phyloP scores from a whole-genome alignment of 169 alveolate species.

The Besnoitia besnoiti region DNA sequence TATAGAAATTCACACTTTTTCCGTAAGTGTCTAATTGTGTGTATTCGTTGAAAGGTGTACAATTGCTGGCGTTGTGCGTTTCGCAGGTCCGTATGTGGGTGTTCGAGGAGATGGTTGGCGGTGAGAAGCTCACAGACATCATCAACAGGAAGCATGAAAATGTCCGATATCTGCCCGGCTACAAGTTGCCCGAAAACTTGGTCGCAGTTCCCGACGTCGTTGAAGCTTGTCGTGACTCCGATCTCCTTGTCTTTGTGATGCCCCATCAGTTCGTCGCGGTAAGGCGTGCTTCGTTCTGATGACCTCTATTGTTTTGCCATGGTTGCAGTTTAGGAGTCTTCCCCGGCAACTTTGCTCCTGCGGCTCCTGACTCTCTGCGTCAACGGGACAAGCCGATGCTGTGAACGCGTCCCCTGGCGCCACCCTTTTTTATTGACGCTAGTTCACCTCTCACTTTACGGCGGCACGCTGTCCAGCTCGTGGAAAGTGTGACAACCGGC shows the following conservation, averaged over 20 bases:
- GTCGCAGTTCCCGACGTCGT: slow-evolving; percentile 86
- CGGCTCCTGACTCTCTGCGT: no score
- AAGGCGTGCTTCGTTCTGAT: no score
- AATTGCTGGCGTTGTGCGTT: not conserved
- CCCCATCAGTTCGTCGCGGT: slow-evolving; percentile 89
- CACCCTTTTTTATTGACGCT: no score
- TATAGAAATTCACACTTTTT: not conserved
- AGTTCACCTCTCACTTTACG: no score
- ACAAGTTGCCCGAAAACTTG: slow-evolving; percentile 86
- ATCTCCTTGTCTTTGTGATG: slow-evolving; percentile 85
- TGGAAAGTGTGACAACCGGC: no score
- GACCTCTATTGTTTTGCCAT: no score
- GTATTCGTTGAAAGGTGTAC: not conserved
- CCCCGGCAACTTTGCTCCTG: no score
- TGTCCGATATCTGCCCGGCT: slow-evolving; percentile 88
- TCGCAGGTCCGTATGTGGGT: slow-evolving; percentile 88
- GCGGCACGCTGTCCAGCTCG: no score
- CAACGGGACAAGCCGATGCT: no score
- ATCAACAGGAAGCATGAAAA: slow-evolving; percentile 89
- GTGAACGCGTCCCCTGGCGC: no score
- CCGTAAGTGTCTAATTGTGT: not conserved
- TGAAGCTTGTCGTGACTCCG: slow-evolving; percentile 86
- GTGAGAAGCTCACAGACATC: slow-evolving; percentile 84
- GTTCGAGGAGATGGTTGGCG: slow-evolving; percentile 85
- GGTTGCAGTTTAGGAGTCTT: no score